Percentiles rank a stretch among this genome's conserved stretches.
These are phyloP conservation scores for Panicum miliaceum DNA, from an alignment of 176 grass and related monocot genomes.

Conservation along the genomic window DNA sequence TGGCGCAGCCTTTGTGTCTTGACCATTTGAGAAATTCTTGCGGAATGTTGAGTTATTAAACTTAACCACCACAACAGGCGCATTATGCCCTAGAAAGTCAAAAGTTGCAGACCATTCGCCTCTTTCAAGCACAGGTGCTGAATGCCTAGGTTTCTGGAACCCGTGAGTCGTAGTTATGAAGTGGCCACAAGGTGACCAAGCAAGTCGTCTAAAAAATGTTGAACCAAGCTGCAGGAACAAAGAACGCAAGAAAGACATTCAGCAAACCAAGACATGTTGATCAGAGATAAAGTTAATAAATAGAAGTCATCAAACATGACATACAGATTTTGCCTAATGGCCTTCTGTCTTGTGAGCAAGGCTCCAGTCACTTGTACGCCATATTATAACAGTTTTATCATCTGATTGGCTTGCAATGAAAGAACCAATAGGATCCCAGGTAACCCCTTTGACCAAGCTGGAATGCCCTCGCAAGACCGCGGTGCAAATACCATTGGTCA, in stretches of 20 bases:
- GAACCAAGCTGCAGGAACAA: constrained; percentile 79
- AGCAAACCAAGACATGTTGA: constrained; percentile 22
- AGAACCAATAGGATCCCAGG: constrained; percentile 98
- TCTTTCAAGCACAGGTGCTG: constrained; percentile 92
- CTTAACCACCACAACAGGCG: constrained; percentile 86
- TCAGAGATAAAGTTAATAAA: constrained; percentile 19
- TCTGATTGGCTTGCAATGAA: constrained; percentile 97
- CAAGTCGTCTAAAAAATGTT: constrained; percentile 91
- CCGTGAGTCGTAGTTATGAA: constrained; percentile 97
- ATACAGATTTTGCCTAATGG: constrained; percentile 96
- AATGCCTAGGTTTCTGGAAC: constrained; percentile 97
- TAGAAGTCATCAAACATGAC: constrained; percentile 34
- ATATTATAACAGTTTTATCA: constrained; percentile 95
- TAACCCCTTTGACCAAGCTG: constrained; percentile 94
- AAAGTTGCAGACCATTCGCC: constrained; percentile 97
- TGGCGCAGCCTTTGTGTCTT: constrained; percentile 60
- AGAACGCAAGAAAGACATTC: constrained; percentile 42
- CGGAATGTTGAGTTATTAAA: constrained; percentile 96
- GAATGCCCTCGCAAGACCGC: constrained; percentile 91
- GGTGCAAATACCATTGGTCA: constrained; percentile 87
- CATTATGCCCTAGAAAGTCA: constrained; percentile 98
- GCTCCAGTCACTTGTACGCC: constrained; percentile 97
- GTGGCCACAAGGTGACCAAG: constrained; percentile 94
- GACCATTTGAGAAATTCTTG: constrained; percentile 66
- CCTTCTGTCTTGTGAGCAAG: constrained; percentile 92